phyloP scores from a whole-genome alignment of 306 rosid species.

The Corylus americana region DNA sequence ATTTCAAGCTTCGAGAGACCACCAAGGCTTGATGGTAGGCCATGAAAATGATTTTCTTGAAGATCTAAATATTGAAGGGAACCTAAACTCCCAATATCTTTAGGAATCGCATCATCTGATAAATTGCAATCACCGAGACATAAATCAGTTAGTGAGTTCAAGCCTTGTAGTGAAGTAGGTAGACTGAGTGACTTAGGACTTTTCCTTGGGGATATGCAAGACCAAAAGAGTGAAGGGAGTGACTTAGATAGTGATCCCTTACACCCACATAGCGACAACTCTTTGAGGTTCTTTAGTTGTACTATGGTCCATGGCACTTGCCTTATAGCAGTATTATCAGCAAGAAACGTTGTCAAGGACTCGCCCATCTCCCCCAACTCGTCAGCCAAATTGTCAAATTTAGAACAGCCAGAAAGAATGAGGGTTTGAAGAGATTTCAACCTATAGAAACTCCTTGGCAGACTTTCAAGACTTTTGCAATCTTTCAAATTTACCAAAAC shows the following conservation, averaged over 20 bases:
- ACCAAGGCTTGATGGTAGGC: too few species aligned
- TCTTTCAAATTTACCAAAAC: too few species aligned
- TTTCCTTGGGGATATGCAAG: slow-evolving; percentile 38
- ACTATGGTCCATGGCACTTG: slow-evolving; percentile 22
- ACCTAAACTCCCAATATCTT: too few species aligned
- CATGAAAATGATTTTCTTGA: too few species aligned
- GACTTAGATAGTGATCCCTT: too few species aligned
- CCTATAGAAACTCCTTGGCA: slow-evolving; percentile 2
- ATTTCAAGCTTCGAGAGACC: too few species aligned
- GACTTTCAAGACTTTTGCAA: too few species aligned
- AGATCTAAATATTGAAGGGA: too few species aligned
- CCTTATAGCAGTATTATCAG: slow-evolving; percentile 38
- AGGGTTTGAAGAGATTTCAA: slow-evolving; percentile 42
- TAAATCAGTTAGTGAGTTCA: neutral
- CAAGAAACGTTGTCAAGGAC: slow-evolving; percentile 19
- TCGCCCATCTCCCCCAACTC: slow-evolving; percentile 37
- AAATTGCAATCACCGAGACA: slow-evolving; percentile 3
- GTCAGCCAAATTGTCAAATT: slow-evolving; percentile 33
- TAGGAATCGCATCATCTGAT: too few species aligned
- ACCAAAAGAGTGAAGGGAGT: neutral
- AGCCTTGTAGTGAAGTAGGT: slow-evolving; percentile 21
- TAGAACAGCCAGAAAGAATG: slow-evolving; percentile 43
- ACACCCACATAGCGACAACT: too few species aligned
- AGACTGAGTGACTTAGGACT: neutral
- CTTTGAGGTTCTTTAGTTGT: too few species aligned